Percentiles rank a stretch among this genome's conserved stretches.
Evolutionary conservation across 1,284 basidiomycete genomes (phyloP).

Genomic region (Heterobasidion parviporum): DNA sequence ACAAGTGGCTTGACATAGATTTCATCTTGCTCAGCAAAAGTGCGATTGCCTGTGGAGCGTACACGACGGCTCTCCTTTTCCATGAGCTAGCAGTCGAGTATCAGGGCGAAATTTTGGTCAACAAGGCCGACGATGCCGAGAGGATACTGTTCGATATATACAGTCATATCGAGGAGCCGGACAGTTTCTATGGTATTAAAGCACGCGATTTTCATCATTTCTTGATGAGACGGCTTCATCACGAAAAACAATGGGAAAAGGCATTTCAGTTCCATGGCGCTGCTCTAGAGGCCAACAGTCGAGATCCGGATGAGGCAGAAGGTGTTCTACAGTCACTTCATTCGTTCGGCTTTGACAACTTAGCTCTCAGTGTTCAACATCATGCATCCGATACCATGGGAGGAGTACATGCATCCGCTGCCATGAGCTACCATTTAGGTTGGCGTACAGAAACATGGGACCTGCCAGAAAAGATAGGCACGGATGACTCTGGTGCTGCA

Average conservation of each 20-base stretch:
- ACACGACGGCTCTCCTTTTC: constrained; percentile 85
- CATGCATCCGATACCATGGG: constrained; percentile 27
- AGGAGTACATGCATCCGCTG: constrained; percentile 29
- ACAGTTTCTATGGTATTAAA: constrained; percentile 93
- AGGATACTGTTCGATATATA: constrained; percentile 86
- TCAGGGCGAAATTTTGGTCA: constrained; percentile 12
- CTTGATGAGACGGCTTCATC: constrained; percentile 79
- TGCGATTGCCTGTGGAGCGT: constrained; percentile 74
- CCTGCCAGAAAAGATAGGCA: constrained; percentile 53
- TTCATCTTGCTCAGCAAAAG: constrained; percentile 65
- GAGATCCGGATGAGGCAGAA: constrained; percentile 31
- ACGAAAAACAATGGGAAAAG: constrained; percentile 88
- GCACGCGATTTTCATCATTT: constrained; percentile 70
- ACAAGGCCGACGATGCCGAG: constrained; percentile 31
- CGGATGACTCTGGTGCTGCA: constrained; percentile 42
- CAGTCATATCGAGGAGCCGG: constrained; percentile 91
- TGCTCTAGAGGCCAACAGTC: constrained; percentile 54
- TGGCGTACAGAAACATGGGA: constrained; percentile 95
- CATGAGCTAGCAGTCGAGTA: constrained; percentile 72
- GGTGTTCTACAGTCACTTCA: constrained; percentile 74
- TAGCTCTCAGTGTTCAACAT: constrained; percentile 63
- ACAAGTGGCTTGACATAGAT: constrained; percentile 83
- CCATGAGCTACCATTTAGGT: constrained; percentile 69
- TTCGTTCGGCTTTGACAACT: constrained; percentile 79
- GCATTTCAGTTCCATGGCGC: constrained; percentile 90